Conservation (phyloP, 164 flowering plant species). For the Umbellularia californica region DNA sequence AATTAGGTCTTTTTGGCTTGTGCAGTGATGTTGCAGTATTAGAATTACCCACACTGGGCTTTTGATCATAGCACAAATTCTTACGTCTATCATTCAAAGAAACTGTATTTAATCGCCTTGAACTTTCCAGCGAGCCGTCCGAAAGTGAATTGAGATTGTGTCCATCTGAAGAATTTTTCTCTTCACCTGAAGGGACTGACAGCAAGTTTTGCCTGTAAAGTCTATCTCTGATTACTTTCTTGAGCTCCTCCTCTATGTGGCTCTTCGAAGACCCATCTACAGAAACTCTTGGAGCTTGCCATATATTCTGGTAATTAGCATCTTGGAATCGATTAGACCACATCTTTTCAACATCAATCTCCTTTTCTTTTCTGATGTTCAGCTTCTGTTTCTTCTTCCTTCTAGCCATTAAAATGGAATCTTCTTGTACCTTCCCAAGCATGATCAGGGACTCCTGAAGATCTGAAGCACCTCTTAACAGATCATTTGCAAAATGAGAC, state of each 20-base stretch:
- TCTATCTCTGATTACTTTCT: constrained; percentile 25
- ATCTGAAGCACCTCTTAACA: constrained; percentile 77
- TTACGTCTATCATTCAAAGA: constrained; percentile 16
- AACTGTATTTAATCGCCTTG: constrained; percentile 41
- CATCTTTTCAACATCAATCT: constrained; percentile 17
- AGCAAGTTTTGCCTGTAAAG: constrained; percentile 52
- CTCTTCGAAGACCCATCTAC: constrained; percentile 35
- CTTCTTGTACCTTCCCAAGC: constrained; percentile 74
- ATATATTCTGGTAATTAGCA: constrained; percentile 9
- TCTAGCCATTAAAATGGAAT: constrained; percentile 38
- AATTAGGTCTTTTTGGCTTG: constrained; percentile 38
- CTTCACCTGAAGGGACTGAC: constrained; percentile 20
- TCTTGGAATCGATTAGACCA: constrained; percentile 18
- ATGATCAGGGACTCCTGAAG: constrained; percentile 68
- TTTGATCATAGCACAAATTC: background rate
- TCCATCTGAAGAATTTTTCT: constrained; percentile 14
- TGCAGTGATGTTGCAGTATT: constrained; percentile 21
- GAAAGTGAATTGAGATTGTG: constrained; percentile 24
- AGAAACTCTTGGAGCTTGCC: constrained; percentile 33
- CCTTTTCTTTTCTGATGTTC: constrained; percentile 21
- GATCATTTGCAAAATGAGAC: constrained; percentile 52
- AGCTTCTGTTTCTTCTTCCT: constrained; percentile 39
- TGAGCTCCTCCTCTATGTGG: constrained; percentile 46
- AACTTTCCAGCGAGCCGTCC: constrained; percentile 54
- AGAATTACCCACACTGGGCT: constrained; percentile 15